Base-by-base conservation (phyloP, 306 rosid genomes). In the Prinsepia uniflora region DNA sequence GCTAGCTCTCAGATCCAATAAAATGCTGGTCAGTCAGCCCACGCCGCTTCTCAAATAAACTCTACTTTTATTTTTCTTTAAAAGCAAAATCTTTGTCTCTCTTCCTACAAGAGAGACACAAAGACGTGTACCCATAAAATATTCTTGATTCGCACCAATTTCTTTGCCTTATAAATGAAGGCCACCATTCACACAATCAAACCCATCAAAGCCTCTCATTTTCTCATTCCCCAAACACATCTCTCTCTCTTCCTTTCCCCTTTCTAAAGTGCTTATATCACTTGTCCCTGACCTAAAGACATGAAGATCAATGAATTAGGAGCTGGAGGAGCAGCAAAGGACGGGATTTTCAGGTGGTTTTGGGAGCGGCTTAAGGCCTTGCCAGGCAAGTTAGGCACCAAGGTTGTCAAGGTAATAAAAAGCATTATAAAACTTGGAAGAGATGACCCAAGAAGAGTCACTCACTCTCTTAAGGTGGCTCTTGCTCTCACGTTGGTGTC, bases 381-480 rank as follows among this genome's bases (percentile, higher is more conserved):
- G 82, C 76, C 78, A 8, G 42, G 41, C 53, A 89, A 76, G 40
- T 63, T 44, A 17, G 84, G 78, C 78, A 67, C 77, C 68, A 89
- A 79, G 50, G 47, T 75, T 64, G 66, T 82, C 42, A 78, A 82
- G 9, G 50, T 80, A 5, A 64, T 75, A 62, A 80, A 73, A 53
- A 80, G 63, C 70, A 68, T 73, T 13, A 85, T 81, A 80, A 87
- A 94, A 67, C 84, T 84, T 8, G 99, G 90, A 46, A 58, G 84
- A 79, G 96, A 94, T 75, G 99, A 94, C 55, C 97, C 99, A 3
- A 91, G 95, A 77, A 72, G 96, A 79, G 84, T 94, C 24, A 76
- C 58, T 80, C 99, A 94, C 86, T 94, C 99, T 4, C 72, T 94
- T 4, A 94, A 94, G 81, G 99, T 94, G 39, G 97, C 96, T 53